These are phyloP conservation scores for Aspergillus piperis DNA, from an alignment of 2,329 filamentous ascomycete species.

Conservation along the genomic window DNA sequence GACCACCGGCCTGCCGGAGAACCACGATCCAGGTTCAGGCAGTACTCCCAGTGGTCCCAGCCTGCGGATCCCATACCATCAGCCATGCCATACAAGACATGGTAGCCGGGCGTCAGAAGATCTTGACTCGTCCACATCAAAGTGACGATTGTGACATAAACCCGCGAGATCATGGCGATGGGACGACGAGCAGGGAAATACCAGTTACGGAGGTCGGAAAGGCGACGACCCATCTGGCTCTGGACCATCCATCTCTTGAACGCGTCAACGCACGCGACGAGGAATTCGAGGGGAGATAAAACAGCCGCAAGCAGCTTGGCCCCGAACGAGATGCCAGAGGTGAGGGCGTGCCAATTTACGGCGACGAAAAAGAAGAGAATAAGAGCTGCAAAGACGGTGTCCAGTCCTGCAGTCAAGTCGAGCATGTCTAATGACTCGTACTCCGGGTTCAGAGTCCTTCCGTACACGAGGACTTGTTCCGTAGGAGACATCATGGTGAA, in stretches of 20 bases:
- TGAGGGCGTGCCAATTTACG: constrained; percentile 7
- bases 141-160: constrained; percentile 1
- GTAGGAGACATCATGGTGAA: constrained; percentile 16
- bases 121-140: not conserved
- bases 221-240: not conserved
- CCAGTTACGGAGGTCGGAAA: constrained; percentile 7
- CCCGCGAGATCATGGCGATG: not conserved
- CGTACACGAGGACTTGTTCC: constrained; percentile 21
- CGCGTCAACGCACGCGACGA: not conserved
- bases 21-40: not conserved
- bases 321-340: not conserved
- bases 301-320: not conserved
- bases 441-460: constrained; percentile 11
- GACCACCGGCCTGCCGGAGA: not conserved
- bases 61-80: constrained; percentile 2
- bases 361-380: constrained; percentile 4
- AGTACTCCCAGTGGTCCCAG: constrained; percentile 10
- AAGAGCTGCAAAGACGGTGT: constrained; percentile 11
- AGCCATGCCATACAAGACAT: constrained; percentile 11
- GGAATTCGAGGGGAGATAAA: not conserved
- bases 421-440: constrained; percentile 2
- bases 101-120: constrained; percentile 5
- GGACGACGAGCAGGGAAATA: constrained; percentile 15
- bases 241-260: not conserved
- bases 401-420: constrained; percentile 16